Conservation (phyloP, 2,329 filamentous ascomycete genomes). For the Podosphaera xanthii region DNA sequence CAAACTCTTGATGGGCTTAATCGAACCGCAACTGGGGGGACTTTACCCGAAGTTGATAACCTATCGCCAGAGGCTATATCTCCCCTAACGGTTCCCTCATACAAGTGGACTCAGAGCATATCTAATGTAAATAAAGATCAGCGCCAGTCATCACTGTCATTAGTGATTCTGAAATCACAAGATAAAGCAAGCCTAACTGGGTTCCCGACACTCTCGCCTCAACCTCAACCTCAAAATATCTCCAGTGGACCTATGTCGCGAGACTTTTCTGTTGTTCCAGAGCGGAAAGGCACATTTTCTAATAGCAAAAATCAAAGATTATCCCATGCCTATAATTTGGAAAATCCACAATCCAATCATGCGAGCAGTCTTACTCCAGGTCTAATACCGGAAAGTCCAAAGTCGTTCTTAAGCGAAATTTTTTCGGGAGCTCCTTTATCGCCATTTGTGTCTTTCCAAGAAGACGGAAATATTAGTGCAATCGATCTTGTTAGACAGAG, state of each 20-base stretch:
- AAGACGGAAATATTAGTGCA: slow-evolving; percentile 28
- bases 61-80: background rate
- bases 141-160: background rate
- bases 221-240: background rate
- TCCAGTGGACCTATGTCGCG: background rate
- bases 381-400: slow-evolving; percentile 6
- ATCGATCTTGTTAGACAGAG: slow-evolving; percentile 44
- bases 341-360: background rate
- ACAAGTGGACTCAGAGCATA: background rate
- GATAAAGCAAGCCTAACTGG: background rate
- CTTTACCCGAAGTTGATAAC: background rate
- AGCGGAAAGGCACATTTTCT: background rate
- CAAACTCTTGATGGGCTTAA: background rate
- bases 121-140: background rate
- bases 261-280: background rate
- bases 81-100: background rate
- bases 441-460: slow-evolving; percentile 20
- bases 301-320: background rate
- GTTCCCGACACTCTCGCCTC: background rate
- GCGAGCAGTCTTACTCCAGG: no score
- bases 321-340: background rate
- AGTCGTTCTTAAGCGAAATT: slow-evolving; percentile 10
- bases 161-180: background rate
- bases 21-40: background rate
- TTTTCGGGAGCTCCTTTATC: slow-evolving; percentile 15